phyloP scores from a whole-genome alignment of 2,329 filamentous ascomycete genomes.

The Neonectria coccinea region DNA sequence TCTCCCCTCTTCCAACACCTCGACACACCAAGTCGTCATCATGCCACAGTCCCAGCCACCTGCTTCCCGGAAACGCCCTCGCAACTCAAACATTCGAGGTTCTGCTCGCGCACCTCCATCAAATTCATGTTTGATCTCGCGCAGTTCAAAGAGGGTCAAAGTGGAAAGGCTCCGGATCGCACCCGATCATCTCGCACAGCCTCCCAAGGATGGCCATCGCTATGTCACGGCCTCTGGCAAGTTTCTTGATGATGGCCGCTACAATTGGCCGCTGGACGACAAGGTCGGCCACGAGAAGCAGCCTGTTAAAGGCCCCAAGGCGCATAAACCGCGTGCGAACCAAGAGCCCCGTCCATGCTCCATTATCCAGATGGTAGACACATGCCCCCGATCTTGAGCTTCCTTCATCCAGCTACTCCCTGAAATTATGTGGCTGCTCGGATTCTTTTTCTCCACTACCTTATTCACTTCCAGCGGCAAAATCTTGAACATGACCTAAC shows the following conservation, averaged over 20 bases:
- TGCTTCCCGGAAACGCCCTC: constrained; percentile 20
- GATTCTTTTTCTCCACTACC: neutral
- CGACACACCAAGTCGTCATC: neutral
- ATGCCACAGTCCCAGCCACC: neutral
- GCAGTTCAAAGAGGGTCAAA: constrained; percentile 18
- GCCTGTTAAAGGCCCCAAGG: neutral
- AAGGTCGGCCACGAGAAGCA: constrained; percentile 17
- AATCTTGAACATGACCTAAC: constrained; percentile 32
- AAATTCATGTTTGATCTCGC: neutral
- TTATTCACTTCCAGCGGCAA: neutral
- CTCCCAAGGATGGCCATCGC: constrained; percentile 24
- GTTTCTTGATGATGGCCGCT: constrained; percentile 24
- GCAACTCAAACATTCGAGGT: constrained; percentile 24
- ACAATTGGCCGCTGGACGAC: constrained; percentile 22
- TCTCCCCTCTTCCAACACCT: neutral
- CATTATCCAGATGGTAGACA: constrained; percentile 33
- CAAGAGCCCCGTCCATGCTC: constrained; percentile 22
- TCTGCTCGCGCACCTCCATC: constrained; percentile 17
- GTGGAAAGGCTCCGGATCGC: constrained; percentile 26
- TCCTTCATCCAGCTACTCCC: neutral
- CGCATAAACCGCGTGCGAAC: neutral
- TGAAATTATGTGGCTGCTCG: constrained; percentile 8
- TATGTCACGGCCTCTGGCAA: constrained; percentile 32
- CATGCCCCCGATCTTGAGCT: constrained; percentile 9
- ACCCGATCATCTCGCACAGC: constrained; percentile 27